Evolutionary conservation across 805 yeast species (phyloP).

Genomic region (Candida rishiriensis): DNA sequence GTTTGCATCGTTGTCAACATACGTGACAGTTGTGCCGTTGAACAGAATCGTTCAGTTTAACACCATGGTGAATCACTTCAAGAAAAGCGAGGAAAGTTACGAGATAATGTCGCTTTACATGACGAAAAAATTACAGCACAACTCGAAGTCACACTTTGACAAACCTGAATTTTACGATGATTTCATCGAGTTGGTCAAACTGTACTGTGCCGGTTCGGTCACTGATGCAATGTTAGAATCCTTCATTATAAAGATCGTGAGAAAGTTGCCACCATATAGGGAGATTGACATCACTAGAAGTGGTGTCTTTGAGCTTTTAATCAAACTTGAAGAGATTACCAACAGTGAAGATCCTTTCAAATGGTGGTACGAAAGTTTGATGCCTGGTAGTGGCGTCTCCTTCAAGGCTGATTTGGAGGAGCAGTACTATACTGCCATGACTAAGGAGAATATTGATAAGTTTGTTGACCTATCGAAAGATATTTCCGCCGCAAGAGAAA

Average conservation of each 20-base stretch:
- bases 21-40: slow-evolving; percentile 42
- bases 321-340: slow-evolving; percentile 25
- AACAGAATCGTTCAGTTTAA: slow-evolving; percentile 32
- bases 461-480: slow-evolving; percentile 18
- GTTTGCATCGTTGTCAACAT: slow-evolving; percentile 28
- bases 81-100: slow-evolving; percentile 22
- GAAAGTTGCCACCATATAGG: slow-evolving; percentile 27
- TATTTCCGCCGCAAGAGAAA: slow-evolving; percentile 28
- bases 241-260: slow-evolving; percentile 37
- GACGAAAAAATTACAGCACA: slow-evolving; percentile 5
- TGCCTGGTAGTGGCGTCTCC: slow-evolving; percentile 42
- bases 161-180: slow-evolving; percentile 31
- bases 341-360: slow-evolving; percentile 44
- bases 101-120: slow-evolving; percentile 23
- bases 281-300: slow-evolving; percentile 47
- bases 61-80: slow-evolving; percentile 25
- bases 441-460: slow-evolving; percentile 12
- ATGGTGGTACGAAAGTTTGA: slow-evolving; percentile 43
- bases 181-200: slow-evolving; percentile 43
- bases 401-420: slow-evolving; percentile 40
- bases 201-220: slow-evolving; percentile 53
- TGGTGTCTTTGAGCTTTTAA: slow-evolving; percentile 47
- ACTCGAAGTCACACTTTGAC: background rate
- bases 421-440: slow-evolving; percentile 34
- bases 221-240: slow-evolving; percentile 46